Evolutionary conservation across 495 filamentous ascomycete species (phyloP).

Genomic region (Xylaria cubensis): DNA sequence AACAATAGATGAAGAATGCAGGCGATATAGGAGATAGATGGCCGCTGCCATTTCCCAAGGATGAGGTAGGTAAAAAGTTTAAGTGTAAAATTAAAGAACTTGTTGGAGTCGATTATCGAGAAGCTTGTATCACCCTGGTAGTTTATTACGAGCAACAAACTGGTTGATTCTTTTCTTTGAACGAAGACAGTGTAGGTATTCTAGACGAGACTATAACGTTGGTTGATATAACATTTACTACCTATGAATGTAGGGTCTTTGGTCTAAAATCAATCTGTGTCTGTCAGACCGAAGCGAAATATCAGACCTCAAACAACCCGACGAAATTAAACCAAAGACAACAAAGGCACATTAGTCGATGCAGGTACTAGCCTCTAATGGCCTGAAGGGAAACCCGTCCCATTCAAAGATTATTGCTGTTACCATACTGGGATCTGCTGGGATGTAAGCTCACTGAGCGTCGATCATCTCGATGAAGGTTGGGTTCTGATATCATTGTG

Average conservation of each 20-base stretch:
- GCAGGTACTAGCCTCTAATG: background rate
- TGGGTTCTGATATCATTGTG: conserved; percentile 27
- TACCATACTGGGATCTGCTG: background rate
- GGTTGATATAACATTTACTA: background rate
- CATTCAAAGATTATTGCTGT: background rate
- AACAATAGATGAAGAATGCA: background rate
- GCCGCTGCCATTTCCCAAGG: background rate
- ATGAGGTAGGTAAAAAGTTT: background rate
- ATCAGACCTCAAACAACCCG: background rate
- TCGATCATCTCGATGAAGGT: conserved; percentile 16
- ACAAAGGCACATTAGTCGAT: background rate
- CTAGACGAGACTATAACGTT: too few relatives aligned
- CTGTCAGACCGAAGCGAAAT: background rate
- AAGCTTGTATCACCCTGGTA: too few relatives aligned
- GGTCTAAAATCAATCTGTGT: background rate
- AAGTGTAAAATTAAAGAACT: background rate
- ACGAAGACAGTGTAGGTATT: background rate
- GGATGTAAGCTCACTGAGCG: background rate
- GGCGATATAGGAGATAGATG: background rate
- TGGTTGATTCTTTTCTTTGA: background rate
- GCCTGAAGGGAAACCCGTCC: background rate
- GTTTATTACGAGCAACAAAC: background rate
- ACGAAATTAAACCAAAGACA: background rate
- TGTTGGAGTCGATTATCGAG: too few relatives aligned
- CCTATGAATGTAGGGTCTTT: too few relatives aligned